Evolutionary conservation across 805 yeast genomes (phyloP).

Genomic region (Priceomyces carsonii): DNA sequence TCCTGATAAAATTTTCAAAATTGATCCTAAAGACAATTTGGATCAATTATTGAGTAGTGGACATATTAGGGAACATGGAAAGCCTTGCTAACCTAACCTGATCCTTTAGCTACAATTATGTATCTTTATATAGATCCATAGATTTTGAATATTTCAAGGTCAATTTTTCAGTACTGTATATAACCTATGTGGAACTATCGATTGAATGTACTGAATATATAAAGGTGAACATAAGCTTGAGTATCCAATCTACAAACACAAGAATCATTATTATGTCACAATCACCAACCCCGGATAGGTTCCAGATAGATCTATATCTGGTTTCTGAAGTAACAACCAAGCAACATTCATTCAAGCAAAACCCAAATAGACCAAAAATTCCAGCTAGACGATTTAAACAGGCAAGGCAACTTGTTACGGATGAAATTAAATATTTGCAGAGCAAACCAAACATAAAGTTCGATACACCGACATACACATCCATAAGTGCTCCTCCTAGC

Average conservation of each 20-base stretch:
- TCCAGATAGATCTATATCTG: slow-evolving; percentile 19
- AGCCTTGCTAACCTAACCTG: slow-evolving; percentile 10
- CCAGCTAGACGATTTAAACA: slow-evolving; percentile 71
- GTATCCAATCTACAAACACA: too few relatives aligned
- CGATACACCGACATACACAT: slow-evolving; percentile 65
- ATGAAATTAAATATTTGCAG: slow-evolving; percentile 69
- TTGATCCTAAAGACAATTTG: slow-evolving; percentile 37
- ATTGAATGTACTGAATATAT: too few relatives aligned
- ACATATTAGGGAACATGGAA: slow-evolving; percentile 14
- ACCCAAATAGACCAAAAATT: slow-evolving; percentile 46
- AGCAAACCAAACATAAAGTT: slow-evolving; percentile 38
- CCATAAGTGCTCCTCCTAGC: slow-evolving; percentile 85
- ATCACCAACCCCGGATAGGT: slow-evolving; percentile 8
- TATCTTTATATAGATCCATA: too few relatives aligned
- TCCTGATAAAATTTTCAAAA: slow-evolving; percentile 45
- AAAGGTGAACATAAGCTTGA: too few relatives aligned
- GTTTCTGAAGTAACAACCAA: slow-evolving; percentile 41
- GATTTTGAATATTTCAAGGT: too few relatives aligned
- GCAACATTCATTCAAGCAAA: slow-evolving; percentile 58
- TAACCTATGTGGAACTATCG: too few relatives aligned
- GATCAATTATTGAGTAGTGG: slow-evolving; percentile 38
- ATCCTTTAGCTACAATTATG: not conserved
- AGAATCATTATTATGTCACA: too few relatives aligned
- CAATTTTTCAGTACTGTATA: too few relatives aligned
- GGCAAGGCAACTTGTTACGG: slow-evolving; percentile 67